Conservation (phyloP, 139 green algal species). For the Chlamydomonas sphaeroides region DNA sequence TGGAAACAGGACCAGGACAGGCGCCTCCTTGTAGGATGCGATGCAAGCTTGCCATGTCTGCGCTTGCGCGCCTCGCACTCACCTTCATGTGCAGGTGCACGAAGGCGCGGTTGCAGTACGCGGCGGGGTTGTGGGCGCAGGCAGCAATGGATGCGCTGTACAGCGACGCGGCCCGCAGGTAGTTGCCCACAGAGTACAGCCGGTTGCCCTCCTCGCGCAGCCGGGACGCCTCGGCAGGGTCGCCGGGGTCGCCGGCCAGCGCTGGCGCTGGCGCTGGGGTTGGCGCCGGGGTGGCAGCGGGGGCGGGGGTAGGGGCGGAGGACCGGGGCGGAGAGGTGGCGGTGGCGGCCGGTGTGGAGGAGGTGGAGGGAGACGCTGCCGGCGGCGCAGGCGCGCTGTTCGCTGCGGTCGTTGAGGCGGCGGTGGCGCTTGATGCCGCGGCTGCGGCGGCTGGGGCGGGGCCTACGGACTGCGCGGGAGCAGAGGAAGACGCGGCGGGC, state of each 20-base stretch:
- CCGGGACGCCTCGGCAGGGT: neutral
- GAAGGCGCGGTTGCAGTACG: slow-evolving; percentile 49
- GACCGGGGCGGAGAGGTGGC: neutral
- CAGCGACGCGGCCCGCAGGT: slow-evolving; percentile 27
- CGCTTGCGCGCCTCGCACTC: no score
- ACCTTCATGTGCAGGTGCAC: slow-evolving; percentile 39
- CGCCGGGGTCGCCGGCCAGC: neutral
- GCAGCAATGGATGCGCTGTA: slow-evolving; percentile 40
- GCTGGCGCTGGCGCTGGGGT: no score
- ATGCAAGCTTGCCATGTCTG: no score
- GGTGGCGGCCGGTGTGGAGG: neutral
- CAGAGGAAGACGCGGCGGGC: no score
- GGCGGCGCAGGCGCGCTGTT: neutral
- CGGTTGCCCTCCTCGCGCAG: slow-evolving; percentile 46
- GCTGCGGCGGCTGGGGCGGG: neutral
- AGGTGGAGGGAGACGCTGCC: neutral
- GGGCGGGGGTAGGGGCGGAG: neutral
- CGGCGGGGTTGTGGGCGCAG: slow-evolving; percentile 22
- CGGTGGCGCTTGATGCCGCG: neutral
- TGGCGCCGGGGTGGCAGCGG: neutral
- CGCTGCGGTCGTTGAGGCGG: neutral
- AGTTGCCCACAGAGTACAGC: slow-evolving; percentile 25
- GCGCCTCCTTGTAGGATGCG: no score
- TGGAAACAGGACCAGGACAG: no score
- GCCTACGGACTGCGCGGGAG: no score